Evolutionary conservation across 2,329 filamentous ascomycete species (phyloP).

Genomic region (Fusarium globosum): DNA sequence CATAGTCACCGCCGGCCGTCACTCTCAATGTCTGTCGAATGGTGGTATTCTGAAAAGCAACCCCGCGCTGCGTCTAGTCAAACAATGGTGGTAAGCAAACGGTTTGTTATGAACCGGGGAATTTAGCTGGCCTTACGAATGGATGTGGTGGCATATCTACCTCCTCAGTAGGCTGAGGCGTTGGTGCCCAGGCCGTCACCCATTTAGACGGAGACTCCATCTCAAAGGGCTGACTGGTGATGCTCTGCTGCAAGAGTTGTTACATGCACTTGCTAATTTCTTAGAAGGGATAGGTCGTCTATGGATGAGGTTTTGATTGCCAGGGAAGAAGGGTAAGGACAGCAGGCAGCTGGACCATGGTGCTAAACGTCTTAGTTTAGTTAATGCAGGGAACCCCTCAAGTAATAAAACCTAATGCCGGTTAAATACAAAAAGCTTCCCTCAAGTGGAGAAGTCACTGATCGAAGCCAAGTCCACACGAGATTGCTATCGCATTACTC

Average conservation of each 20-base stretch:
- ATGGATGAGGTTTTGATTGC: neutral
- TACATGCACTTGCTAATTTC: neutral
- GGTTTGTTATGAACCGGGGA: neutral
- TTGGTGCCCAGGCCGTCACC: neutral
- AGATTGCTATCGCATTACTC: too few species aligned
- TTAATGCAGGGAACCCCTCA: neutral
- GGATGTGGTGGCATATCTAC: neutral
- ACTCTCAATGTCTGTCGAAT: neutral
- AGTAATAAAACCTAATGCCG: neutral
- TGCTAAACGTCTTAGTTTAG: neutral
- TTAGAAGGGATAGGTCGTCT: too few species aligned
- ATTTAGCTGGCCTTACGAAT: neutral
- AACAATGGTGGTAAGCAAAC: neutral
- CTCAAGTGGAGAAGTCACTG: neutral
- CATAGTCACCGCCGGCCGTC: neutral
- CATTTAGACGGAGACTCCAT: neutral
- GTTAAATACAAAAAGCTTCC: neutral
- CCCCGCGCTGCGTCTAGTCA: neutral
- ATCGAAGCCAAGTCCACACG: fast-evolving
- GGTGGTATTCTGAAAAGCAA: neutral
- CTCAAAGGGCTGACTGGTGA: neutral
- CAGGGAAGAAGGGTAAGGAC: neutral
- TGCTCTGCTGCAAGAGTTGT: neutral
- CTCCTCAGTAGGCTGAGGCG: neutral
- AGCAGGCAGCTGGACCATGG: neutral